Evolutionary conservation across 371 early-diverging fungal genomes (phyloP).

Genomic region (Batrachochytrium dendrobatidis): DNA sequence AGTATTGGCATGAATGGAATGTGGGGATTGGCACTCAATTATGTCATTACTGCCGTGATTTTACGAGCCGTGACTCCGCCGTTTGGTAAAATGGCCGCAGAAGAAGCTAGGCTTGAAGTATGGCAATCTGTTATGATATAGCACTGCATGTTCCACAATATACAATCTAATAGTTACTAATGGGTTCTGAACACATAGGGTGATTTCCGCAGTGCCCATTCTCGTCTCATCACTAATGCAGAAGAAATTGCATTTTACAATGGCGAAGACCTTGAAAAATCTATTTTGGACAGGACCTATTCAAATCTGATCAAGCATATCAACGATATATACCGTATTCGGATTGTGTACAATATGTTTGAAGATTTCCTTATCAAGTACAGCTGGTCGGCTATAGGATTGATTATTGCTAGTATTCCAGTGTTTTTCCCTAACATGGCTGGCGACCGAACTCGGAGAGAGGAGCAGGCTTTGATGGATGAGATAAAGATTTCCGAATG

Average conservation of each 20-base stretch:
- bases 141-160: slow-evolving; percentile 2
- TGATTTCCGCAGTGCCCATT: slow-evolving; percentile 41
- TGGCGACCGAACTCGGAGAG: slow-evolving; percentile 26
- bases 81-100: slow-evolving; percentile 44
- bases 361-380: slow-evolving; percentile 89
- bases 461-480: slow-evolving; percentile 12
- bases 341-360: slow-evolving; percentile 79
- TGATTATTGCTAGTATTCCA: slow-evolving; percentile 81
- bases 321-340: slow-evolving; percentile 67
- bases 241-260: slow-evolving; percentile 52
- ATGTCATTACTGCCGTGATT: slow-evolving; percentile 33
- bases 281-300: slow-evolving; percentile 65
- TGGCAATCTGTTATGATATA: neutral
- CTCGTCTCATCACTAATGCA: slow-evolving; percentile 44
- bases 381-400: slow-evolving; percentile 91
- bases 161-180: neutral
- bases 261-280: slow-evolving; percentile 38
- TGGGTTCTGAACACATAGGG: slow-evolving; percentile 21
- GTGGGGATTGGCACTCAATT: slow-evolving; percentile 29
- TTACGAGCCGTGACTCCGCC: slow-evolving; percentile 41
- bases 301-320: slow-evolving; percentile 69
- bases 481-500: too few species aligned
- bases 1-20: slow-evolving; percentile 40
- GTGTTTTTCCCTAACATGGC: slow-evolving; percentile 68
- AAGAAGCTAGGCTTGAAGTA: slow-evolving; percentile 44